These are phyloP conservation scores for Polychytrium aggregatum DNA, from an alignment of 192 early-diverging fungal species.

Conservation along the genomic window DNA sequence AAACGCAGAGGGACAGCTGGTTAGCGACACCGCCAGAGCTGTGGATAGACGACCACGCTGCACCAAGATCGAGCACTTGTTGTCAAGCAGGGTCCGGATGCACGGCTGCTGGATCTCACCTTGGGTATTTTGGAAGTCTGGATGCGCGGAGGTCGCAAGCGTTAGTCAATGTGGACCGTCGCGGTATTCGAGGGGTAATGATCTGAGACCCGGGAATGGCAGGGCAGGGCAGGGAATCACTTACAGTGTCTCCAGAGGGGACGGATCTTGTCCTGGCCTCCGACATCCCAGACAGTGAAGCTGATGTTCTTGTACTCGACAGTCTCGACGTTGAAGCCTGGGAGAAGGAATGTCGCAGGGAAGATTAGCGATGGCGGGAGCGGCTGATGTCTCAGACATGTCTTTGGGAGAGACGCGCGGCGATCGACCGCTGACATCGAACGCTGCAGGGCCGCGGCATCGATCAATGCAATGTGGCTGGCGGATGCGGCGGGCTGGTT, in stretches of 20 bases:
- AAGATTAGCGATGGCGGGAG: too few species aligned
- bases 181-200: neutral
- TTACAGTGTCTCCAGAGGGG: conserved; percentile 92
- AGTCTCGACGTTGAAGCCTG: conserved; percentile 92
- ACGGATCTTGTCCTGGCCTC: conserved; percentile 95
- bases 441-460: too few species aligned
- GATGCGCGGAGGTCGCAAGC: neutral
- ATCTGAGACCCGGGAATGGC: neutral
- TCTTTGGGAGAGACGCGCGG: too few species aligned
- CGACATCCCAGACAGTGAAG: conserved; percentile 94
- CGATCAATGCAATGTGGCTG: too few species aligned
- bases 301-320: conserved; percentile 94
- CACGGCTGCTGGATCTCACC: too few species aligned
- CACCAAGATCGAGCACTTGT: neutral
- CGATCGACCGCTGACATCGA: neutral
- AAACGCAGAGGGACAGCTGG: too few species aligned
- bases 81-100: too few species aligned
- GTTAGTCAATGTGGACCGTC: neutral
- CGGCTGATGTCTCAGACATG: too few species aligned
- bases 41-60: neutral
- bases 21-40: neutral
- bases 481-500: too few species aligned
- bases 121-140: conserved; percentile 95
- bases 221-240: neutral
- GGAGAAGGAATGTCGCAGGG: too few species aligned